A percentile compares a stretch with the other conserved stretches of the same genome.
Evolutionary conservation across 805 yeast species (phyloP).

Genomic region (Cyberlindnera petersonii): DNA sequence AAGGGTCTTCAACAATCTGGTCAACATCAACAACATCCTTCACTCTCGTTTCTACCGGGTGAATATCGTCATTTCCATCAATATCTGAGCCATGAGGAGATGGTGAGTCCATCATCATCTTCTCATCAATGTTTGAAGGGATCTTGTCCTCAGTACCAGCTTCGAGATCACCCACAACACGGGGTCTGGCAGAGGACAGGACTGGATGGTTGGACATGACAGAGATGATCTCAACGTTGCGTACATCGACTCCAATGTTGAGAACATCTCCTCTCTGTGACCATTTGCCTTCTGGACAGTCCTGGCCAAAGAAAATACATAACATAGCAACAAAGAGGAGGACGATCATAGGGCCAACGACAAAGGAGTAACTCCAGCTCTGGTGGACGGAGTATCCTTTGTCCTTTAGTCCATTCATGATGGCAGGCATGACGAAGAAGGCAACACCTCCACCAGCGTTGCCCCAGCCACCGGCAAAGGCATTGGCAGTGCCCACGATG

Average conservation of each 20-base stretch:
- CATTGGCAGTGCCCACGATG: conserved; percentile 31
- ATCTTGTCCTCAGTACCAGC: conserved; percentile 9
- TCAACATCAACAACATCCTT: conserved; percentile 21
- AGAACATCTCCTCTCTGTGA: conserved; percentile 28
- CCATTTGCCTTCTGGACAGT: conserved; percentile 37
- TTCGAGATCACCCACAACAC: not conserved
- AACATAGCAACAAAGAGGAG: conserved; percentile 27
- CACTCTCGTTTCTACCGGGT: conserved; percentile 17
- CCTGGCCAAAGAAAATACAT: conserved; percentile 28
- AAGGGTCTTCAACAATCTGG: conserved; percentile 29
- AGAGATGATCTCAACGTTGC: conserved; percentile 24
- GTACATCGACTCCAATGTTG: conserved; percentile 26
- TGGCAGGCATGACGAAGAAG: conserved; percentile 32
- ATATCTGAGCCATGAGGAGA: conserved; percentile 4
- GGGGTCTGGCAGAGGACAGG: conserved; percentile 2
- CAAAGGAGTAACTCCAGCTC: conserved; percentile 29
- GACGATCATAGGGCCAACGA: conserved; percentile 32
- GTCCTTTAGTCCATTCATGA: conserved; percentile 16
- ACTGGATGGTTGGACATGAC: conserved; percentile 17
- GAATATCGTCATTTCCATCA: conserved; percentile 2
- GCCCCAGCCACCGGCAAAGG: conserved; percentile 32
- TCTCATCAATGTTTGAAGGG: conserved; percentile 7
- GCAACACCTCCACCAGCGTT: conserved; percentile 34
- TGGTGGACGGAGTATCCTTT: conserved; percentile 25
- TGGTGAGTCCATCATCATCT: not conserved